Base-by-base conservation (phyloP, 345 rosid genomes). In the Mallotus nudiflorus region DNA sequence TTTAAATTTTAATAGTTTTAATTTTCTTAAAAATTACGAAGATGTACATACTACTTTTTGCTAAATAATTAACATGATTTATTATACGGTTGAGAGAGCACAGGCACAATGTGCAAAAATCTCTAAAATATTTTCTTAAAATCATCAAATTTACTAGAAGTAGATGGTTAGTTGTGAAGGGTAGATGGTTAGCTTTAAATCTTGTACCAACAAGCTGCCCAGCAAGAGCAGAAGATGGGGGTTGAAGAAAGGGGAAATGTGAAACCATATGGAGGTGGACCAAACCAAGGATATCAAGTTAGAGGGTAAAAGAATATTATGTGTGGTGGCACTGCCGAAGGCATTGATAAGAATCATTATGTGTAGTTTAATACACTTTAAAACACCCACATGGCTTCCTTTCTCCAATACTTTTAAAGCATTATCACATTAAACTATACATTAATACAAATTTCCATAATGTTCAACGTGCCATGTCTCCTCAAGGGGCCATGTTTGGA, bases 381-480 rank as follows among this genome's bases (percentile, higher is more conserved):
- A 56, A 45, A 54, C 51, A 15, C 55, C 49, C 75, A 63, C 75
- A 64, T 45, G 75, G 12, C 55, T 64, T 54, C 45, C 52, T 63
- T 42, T 71, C 31, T n/a, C 11, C 10, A 39, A 20, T 45, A 58
- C 65, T 56, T 59, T 69, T 11, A 40, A 42, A 68, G 48, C 35
- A 20, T 60, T 31, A 48, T 31, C 59, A 49, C 6, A 37, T 33
- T 31, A 24, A 16, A 20, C 9, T 10, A 49, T 22, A 2, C 11
- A 27, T 24, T 20, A 15, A 7, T 13, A 0, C 35, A 11, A 18
- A 24, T 25, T n/a, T 27, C 54, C 28, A 19, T 42, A 52, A 42
- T 24, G 37, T 27, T 44, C 52, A 27, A 37, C 71, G 61, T 55
- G 71, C 72, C 55, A 53, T 54, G 52, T 68, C 48, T 68, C 40